phyloP scores from a whole-genome alignment of 306 rosid genomes.

The Trichosanthes truncata region DNA sequence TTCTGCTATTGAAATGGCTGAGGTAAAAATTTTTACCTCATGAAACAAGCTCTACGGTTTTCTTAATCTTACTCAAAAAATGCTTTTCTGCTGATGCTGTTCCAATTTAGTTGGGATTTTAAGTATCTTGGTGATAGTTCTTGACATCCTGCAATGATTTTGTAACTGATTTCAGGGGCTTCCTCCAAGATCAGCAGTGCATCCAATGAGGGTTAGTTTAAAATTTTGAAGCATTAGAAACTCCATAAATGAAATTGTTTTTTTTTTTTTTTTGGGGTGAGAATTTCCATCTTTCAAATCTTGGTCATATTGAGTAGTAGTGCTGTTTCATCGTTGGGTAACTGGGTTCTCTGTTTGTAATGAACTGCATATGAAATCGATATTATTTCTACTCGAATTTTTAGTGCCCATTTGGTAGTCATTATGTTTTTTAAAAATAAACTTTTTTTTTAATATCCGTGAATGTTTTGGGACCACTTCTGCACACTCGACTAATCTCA shows the following conservation, averaged over 20 bases:
- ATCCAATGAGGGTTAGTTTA: constrained; percentile 93
- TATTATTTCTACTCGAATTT: neutral
- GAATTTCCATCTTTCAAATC: constrained; percentile 8
- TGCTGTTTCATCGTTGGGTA: neutral
- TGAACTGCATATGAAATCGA: neutral
- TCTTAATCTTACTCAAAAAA: neutral
- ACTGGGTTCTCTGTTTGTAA: neutral
- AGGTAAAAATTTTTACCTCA: constrained; percentile 39
- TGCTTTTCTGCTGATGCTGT: neutral
- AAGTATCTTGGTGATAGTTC: constrained; percentile 3
- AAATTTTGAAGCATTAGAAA: neutral
- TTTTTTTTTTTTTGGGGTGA: constrained; percentile 10
- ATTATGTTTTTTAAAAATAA: neutral
- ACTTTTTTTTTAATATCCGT: neutral
- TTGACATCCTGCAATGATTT: constrained; percentile 1
- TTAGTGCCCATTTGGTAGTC: neutral
- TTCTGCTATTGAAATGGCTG: constrained; percentile 99
- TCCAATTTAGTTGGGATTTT: neutral
- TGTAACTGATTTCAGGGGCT: constrained; percentile 61
- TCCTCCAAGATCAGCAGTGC: constrained; percentile 95
- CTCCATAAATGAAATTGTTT: neutral
- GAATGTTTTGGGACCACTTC: no score
- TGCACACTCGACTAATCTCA: no score
- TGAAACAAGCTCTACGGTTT: neutral
- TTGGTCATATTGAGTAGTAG: constrained; percentile 17